A percentile compares a stretch with the other conserved stretches of the same genome.
These are phyloP conservation scores for Pachyrhizus erosus DNA, from an alignment of 306 rosid genomes.

Conservation along the genomic window DNA sequence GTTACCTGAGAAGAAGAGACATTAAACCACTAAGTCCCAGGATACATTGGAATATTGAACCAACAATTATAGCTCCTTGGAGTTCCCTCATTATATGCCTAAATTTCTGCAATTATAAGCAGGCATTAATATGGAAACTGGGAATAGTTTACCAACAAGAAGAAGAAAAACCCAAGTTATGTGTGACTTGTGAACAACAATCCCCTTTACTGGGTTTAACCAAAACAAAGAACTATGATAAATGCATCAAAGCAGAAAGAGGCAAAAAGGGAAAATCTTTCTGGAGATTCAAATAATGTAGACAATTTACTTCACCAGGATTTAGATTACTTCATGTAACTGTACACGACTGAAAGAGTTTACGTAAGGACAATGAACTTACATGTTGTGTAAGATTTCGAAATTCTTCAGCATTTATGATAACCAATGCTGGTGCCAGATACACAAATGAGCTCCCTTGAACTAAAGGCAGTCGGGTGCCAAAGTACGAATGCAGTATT, in stretches of 20 bases:
- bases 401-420: slow-evolving; percentile 81
- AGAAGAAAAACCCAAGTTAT: slow-evolving; percentile 30
- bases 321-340: neutral
- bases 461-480: slow-evolving; percentile 92
- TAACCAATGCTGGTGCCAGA: slow-evolving; percentile 86
- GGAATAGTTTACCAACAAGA: slow-evolving; percentile 10
- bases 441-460: slow-evolving; percentile 97
- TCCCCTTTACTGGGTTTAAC: neutral
- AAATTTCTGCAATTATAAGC: slow-evolving; percentile 69
- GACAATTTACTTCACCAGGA: neutral
- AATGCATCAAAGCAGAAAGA: slow-evolving; percentile 19
- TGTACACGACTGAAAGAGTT: slow-evolving; percentile 21
- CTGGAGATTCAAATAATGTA: too few species aligned
- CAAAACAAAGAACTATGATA: slow-evolving; percentile 1
- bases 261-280: neutral
- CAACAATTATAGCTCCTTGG: slow-evolving; percentile 87
- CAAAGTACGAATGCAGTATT: slow-evolving; percentile 80
- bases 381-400: slow-evolving; percentile 88
- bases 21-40: slow-evolving; percentile 81
- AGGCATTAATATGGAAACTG: slow-evolving; percentile 24
- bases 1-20: slow-evolving; percentile 75
- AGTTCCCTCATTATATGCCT: slow-evolving; percentile 86
- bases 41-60: slow-evolving; percentile 77
- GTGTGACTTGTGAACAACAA: slow-evolving; percentile 18
- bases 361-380: slow-evolving; percentile 47